Percentiles rank a stretch among this genome's conserved stretches.
These are phyloP conservation scores for Hanseniaspora pseudoguilliermondii DNA, from an alignment of 805 yeast genomes.

Conservation along the genomic window DNA sequence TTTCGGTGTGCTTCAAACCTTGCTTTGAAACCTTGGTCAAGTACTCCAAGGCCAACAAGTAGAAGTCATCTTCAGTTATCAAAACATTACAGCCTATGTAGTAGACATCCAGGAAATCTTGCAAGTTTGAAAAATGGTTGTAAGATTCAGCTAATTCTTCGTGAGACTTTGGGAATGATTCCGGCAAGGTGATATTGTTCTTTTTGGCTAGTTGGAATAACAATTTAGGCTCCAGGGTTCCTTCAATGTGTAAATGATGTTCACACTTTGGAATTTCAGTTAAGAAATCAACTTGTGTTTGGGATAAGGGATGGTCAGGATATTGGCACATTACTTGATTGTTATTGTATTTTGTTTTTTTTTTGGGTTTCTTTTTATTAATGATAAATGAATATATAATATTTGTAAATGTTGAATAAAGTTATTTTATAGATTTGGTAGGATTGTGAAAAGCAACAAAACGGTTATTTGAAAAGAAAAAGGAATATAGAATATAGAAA, in stretches of 20 bases:
- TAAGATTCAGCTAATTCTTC: slow-evolving; percentile 50
- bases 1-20: slow-evolving; percentile 59
- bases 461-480: background rate
- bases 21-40: slow-evolving; percentile 46
- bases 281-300: slow-evolving; percentile 33
- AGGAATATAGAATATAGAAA: background rate
- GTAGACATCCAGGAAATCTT: slow-evolving; percentile 67
- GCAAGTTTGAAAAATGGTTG: slow-evolving; percentile 49
- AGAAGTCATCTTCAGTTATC: slow-evolving; percentile 56
- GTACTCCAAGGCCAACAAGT: slow-evolving; percentile 64
- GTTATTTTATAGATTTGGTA: too few relatives aligned
- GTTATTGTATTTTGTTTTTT: background rate
- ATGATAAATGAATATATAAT: background rate
- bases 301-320: slow-evolving; percentile 13
- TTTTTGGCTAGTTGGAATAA: slow-evolving; percentile 56
- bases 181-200: slow-evolving; percentile 50
- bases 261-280: slow-evolving; percentile 74
- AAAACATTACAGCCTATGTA: slow-evolving; percentile 74
- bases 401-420: background rate
- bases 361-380: background rate
- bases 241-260: slow-evolving; percentile 76
- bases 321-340: background rate
- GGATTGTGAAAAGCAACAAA: too few relatives aligned
- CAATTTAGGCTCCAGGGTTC: slow-evolving; percentile 66
- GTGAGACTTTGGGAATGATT: slow-evolving; percentile 44